Base-by-base conservation (phyloP, 768 basidiomycete genomes). In the Lyophyllum semitale region DNA sequence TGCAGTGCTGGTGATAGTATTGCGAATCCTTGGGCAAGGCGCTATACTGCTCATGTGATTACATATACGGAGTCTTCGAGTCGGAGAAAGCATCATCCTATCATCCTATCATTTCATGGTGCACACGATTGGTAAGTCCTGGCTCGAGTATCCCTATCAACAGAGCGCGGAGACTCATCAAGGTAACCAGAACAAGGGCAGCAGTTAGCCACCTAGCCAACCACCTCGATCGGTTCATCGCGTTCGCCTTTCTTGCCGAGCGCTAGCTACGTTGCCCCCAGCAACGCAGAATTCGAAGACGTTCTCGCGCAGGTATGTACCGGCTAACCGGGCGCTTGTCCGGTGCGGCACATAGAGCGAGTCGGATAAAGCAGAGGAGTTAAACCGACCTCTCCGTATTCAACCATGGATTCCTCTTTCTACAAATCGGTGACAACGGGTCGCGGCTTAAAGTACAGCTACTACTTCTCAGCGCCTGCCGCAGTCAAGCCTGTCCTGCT, bases 181-280 rank as follows among this genome's bases (percentile, higher is more conserved):
- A n/a, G n/a, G n/a, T n/a, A n/a, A 33, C 54, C 8, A 79, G 80
- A 77, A 79, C 79, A 5, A 60, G 63, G 8, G 45, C 25, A 8
- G 30, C 73, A 18, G 55, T 65, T 7, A 67, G 68, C 8, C 71
- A 74, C 17, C 61, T 81, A n/a, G 69, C 72, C 2, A 74, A 74
- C n/a, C n/a, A n/a, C n/a, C n/a, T n/a, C n/a, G n/a, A n/a, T n/a
- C n/a, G n/a, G n/a, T n/a, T n/a, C n/a, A n/a, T n/a, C n/a, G n/a
- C n/a, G n/a, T n/a, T n/a, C n/a, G n/a, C n/a, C n/a, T n/a, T n/a
- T n/a, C n/a, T 54, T 63, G 67, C 49, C 66, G 70, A 55, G 66
- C 70, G 64, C 76, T 4, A 65, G 70, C 6, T 79, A 77, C 57
- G 13, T 61, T 7, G 58, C 68, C 1, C 77, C 74, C 0, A 54